A percentile compares a stretch with the other conserved stretches of the same genome.
phyloP scores from a whole-genome alignment of 257 asterid species.

The Anisodus tanguticus region DNA sequence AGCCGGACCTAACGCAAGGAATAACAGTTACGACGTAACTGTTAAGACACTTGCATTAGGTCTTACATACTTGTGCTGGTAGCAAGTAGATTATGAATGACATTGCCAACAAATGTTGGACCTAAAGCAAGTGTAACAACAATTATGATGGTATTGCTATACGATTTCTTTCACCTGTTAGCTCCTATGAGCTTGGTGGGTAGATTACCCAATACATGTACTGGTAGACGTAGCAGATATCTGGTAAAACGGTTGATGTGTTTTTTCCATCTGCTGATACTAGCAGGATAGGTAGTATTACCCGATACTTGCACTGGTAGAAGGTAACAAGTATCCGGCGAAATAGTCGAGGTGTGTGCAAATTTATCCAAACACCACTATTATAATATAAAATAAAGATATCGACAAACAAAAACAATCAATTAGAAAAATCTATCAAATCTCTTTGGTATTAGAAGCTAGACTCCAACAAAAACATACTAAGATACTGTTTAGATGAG shows the following conservation, averaged over 20 bases:
- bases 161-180: not conserved
- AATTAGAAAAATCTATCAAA: not conserved
- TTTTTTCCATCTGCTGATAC: too few relatives aligned
- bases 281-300: not conserved
- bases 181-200: not conserved
- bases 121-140: not conserved
- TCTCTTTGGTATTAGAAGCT: not conserved
- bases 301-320: not conserved
- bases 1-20: too few relatives aligned
- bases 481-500: too few relatives aligned
- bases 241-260: too few relatives aligned
- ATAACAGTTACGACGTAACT: too few relatives aligned
- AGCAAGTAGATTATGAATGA: too few relatives aligned
- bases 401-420: not conserved
- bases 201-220: not conserved
- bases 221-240: not conserved
- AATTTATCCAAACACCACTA: accelerated
- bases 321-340: not conserved
- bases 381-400: not conserved
- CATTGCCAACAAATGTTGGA: too few relatives aligned
- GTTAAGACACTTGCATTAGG: too few relatives aligned
- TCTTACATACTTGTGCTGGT: too few relatives aligned
- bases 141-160: not conserved
- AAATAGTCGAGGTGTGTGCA: not conserved
- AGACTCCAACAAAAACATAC: not conserved